Percentiles rank a stretch among this genome's conserved stretches.
phyloP scores from a whole-genome alignment of 1,284 basidiomycete species.

The Phlebopus sp. region DNA sequence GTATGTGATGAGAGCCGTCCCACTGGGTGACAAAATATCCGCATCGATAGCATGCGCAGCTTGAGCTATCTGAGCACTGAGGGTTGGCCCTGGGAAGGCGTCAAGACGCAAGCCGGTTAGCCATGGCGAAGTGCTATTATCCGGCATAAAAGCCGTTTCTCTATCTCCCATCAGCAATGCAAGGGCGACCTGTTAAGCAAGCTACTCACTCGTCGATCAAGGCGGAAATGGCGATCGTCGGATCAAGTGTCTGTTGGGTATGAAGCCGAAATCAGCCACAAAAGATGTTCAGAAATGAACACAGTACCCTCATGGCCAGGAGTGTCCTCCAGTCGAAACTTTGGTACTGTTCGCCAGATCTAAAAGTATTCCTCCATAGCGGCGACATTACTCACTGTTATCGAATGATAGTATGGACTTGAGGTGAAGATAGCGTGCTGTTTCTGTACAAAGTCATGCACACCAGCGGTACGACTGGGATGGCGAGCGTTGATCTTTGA shows the following conservation, averaged over 20 bases:
- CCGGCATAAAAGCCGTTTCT: conserved; percentile 38
- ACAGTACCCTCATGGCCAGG: conserved; percentile 60
- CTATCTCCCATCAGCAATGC: conserved; percentile 29
- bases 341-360: conserved; percentile 49
- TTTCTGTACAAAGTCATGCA: conserved; percentile 63
- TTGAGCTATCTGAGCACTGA: conserved; percentile 54
- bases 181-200: conserved; percentile 1
- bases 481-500: conserved; percentile 68
- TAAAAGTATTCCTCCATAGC: neutral
- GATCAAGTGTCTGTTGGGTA: conserved; percentile 41
- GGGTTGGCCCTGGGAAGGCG: conserved; percentile 53
- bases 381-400: conserved; percentile 47
- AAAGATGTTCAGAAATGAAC: neutral
- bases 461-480: conserved; percentile 54
- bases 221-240: conserved; percentile 54
- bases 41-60: conserved; percentile 69
- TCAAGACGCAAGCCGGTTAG: conserved; percentile 59
- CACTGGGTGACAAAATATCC: conserved; percentile 66
- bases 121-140: conserved; percentile 52
- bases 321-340: conserved; percentile 76
- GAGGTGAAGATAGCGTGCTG: conserved; percentile 56
- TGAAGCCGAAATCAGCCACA: neutral
- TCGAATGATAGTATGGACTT: conserved; percentile 56
- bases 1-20: conserved; percentile 33
- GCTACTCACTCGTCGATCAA: conserved; percentile 55